Evolutionary conservation across 1,139 yeast species (phyloP).

Genomic region (Sugiyamaella japonica): DNA sequence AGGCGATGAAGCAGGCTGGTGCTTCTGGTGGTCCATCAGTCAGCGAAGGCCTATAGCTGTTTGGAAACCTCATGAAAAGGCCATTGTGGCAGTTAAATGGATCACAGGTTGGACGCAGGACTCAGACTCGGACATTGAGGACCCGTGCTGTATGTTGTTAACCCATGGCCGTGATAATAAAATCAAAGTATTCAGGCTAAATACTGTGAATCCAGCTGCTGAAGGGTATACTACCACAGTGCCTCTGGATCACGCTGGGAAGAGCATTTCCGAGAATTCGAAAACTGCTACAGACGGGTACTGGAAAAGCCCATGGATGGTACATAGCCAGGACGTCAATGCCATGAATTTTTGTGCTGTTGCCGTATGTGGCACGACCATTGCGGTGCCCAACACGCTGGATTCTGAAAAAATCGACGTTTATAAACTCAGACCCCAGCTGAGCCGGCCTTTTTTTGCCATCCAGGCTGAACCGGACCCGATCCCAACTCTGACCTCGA

Average conservation of each 20-base stretch:
- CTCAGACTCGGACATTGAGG: too few relatives aligned
- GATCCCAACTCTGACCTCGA: neutral
- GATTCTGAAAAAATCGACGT: conserved; percentile 42
- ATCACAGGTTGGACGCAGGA: conserved; percentile 16
- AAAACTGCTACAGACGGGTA: conserved; percentile 12
- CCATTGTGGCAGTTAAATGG: conserved; percentile 38
- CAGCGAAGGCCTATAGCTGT: conserved; percentile 41
- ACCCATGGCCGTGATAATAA: conserved; percentile 46
- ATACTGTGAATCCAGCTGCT: conserved; percentile 19
- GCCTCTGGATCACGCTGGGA: conserved; percentile 22
- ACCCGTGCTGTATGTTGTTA: conserved; percentile 26
- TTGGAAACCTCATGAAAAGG: conserved; percentile 40
- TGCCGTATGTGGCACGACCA: conserved; percentile 27
- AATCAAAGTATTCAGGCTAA: conserved; percentile 34
- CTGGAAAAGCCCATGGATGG: conserved; percentile 40
- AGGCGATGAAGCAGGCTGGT: conserved; percentile 45
- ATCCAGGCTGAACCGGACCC: conserved; percentile 16
- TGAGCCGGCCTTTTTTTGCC: conserved; percentile 21
- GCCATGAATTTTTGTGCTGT: conserved; percentile 44
- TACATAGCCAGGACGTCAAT: conserved; percentile 42
- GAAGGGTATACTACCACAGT: conserved; percentile 23
- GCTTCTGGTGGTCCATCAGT: conserved; percentile 41
- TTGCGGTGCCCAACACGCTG: conserved; percentile 44
- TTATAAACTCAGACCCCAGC: conserved; percentile 29
- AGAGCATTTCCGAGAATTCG: conserved; percentile 20